These are phyloP conservation scores for Primulina huaijiensis DNA, from an alignment of 257 asterid genomes.

Conservation along the genomic window DNA sequence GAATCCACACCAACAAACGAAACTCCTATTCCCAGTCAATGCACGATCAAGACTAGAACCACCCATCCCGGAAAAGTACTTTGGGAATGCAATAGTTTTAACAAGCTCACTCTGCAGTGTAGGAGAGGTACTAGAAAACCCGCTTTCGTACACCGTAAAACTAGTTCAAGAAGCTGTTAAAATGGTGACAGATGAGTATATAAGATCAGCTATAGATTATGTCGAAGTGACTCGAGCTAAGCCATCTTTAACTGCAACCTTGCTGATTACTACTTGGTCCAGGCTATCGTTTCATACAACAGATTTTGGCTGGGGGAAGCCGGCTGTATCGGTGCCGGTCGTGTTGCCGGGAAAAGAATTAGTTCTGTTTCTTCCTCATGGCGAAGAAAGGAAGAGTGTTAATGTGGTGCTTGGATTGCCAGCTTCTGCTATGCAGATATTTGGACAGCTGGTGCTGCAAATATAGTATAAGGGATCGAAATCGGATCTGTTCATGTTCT, in stretches of 20 bases:
- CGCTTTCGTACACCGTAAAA: constrained; percentile 49
- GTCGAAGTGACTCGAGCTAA: constrained; percentile 71
- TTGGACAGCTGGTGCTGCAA: constrained; percentile 40
- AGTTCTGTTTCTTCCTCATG: constrained; percentile 71
- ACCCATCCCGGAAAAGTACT: constrained; percentile 59
- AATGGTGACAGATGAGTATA: constrained; percentile 63
- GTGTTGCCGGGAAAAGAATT: constrained; percentile 81
- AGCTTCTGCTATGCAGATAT: constrained; percentile 72
- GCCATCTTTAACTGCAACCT: constrained; percentile 76
- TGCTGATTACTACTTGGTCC: constrained; percentile 83
- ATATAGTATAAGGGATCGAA: constrained; percentile 22
- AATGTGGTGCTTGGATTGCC: constrained; percentile 91
- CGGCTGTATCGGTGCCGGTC: constrained; percentile 65
- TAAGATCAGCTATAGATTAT: constrained; percentile 75
- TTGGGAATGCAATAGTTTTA: constrained; percentile 80
- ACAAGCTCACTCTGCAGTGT: constrained; percentile 63
- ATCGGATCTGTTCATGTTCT: no score
- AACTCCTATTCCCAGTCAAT: constrained; percentile 82
- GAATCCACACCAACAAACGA: constrained; percentile 62
- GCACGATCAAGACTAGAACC: constrained; percentile 76
- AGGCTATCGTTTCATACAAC: constrained; percentile 71
- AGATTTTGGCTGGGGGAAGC: constrained; percentile 92
- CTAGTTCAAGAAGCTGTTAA: constrained; percentile 68
- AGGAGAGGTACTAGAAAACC: constrained; percentile 51
- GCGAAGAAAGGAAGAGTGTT: constrained; percentile 61